Base-by-base conservation (phyloP, 768 basidiomycete species). In the Calocera viscosa region DNA sequence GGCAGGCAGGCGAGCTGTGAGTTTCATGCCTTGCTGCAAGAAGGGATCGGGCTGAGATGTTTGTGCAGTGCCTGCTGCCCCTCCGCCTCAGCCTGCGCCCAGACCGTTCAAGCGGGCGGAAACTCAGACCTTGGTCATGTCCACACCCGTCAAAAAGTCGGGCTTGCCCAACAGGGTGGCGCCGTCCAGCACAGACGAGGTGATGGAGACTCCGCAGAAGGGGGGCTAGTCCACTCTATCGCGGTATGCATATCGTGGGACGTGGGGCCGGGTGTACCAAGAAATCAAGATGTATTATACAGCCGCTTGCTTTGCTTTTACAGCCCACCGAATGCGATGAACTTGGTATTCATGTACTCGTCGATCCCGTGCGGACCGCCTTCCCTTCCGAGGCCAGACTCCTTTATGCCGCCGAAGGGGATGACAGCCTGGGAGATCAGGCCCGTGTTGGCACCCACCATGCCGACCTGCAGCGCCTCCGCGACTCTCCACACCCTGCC, bases 401-500 rank as follows among this genome's bases (percentile, higher is more conserved):
- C 90, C 77, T 94, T 93, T 63, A 94, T 78, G 8, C 93, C 93
- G 26, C 94, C 93, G 72, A 95, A 94, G 22, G 92, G 91, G 79
- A 92, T 86, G 16, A 80, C 80, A 30, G 87, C 88, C 74, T 88
- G 85, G 67, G 87, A 89, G 73, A 95, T 84, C 66, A 86, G 64
- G 1, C 89, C 89, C 0, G 90, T 90, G 76, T 94, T 94, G 63
- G 83, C 80, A 34, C 90, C 91, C 26, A 94, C 91, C 86, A 88
- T 97, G 2, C 94, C 95, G 5, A 94, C 92, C 76, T 99, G 92
- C 32, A 98, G 80, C 70, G 82, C 88, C 79, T 96, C 96, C 17
- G 94, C 92, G 19, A 99, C 94, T 43, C 95, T 83, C 90, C 91
- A 97, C 47, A 91, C 87, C 40, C 94, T 79, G 1, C 91, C 90